Evolutionary conservation across 163 green algal genomes (phyloP), one percentile per base, ranked within the genome.

Genomic region (Chlorella variabilis): DNA sequence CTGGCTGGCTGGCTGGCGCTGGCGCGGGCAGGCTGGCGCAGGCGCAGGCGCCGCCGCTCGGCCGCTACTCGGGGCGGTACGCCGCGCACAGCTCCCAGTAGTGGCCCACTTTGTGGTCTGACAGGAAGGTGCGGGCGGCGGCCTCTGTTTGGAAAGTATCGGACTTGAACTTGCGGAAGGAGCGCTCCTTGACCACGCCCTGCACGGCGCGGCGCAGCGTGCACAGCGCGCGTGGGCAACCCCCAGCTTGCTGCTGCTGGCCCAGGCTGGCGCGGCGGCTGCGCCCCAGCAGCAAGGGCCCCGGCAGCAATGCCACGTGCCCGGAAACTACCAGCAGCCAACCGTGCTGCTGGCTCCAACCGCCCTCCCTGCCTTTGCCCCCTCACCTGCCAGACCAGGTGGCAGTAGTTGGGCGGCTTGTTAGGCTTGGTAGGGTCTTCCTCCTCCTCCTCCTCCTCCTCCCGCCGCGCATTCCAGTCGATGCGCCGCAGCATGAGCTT

Each of bases 401-500:
- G 80, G 79, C 92, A 94, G 49, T 84, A 88, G 75, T 94, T 94
- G 9, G 78, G 71, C 29, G 51, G 58, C 31, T 65, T 70, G 18
- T 63, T 49, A 23, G 80, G 80, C 25, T 80, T 56, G 18, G n/a
- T 31, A 36, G 17, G 54, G 51, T 41, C 73, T 62, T 86, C 86
- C 33, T 77, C 66, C 62, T 86, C 81, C 41, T 87, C 88, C 13
- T 88, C 88, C 23, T 91, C 88, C 13, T 88, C 88, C 23, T 91
- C 92, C 7, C 63, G 45, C n/a, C 54, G 80, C 11, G 48, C 83
- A 1, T 86, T 86, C 96, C 96, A 99, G 80, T 99, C 86, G 27
- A 99, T 98, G 65, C 97, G 90, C 11, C 89, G 80, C 66, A 98
- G 83, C 94, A 99, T 98, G 25, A 99, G 89, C 86, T 98, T 98